These are phyloP conservation scores for Wickerhamiella sergipiensis DNA, from an alignment of 805 yeast genomes.

Conservation along the genomic window DNA sequence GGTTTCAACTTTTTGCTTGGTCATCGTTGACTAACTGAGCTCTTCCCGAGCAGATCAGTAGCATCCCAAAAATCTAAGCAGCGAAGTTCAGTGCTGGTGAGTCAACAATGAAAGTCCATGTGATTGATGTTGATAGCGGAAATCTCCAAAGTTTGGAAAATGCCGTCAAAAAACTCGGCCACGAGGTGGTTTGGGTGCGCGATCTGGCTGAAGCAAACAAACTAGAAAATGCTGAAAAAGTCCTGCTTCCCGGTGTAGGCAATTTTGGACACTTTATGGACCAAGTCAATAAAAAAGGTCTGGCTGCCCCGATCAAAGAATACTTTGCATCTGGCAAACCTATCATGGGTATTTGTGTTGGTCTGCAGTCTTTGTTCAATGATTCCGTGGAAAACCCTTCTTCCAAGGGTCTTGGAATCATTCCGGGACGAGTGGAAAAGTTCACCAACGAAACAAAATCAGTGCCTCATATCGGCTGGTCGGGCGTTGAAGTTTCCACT, in stretches of 20 bases:
- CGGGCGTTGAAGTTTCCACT: conserved; percentile 28
- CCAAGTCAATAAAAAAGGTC: conserved; percentile 45
- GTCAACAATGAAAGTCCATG: conserved; percentile 33
- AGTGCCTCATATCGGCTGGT: conserved; percentile 98
- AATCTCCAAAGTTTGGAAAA: conserved; percentile 79
- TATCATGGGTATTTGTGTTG: conserved; percentile 95
- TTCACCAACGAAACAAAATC: conserved; percentile 56
- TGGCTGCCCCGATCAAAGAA: conserved; percentile 48
- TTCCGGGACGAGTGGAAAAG: conserved; percentile 39
- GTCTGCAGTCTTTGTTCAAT: conserved; percentile 71
- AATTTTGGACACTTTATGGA: conserved; percentile 88
- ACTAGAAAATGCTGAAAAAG: conserved; percentile 32
- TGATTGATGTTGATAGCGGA: conserved; percentile 90
- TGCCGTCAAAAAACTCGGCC: conserved; percentile 72
- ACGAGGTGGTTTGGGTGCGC: conserved; percentile 27
- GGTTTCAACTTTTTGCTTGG: too few species aligned
- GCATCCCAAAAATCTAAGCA: too few species aligned
- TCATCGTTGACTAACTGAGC: too few species aligned
- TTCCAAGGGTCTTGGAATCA: conserved; percentile 45
- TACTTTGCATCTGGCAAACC: conserved; percentile 71
- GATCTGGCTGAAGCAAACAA: conserved; percentile 21
- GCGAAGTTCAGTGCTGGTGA: too few species aligned
- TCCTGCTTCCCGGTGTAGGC: conserved; percentile 94
- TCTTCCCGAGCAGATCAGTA: too few species aligned
- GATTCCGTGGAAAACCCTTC: conserved; percentile 64